Percentiles rank a stretch among this genome's conserved stretches.
Conservation (phyloP, 1,284 basidiomycete genomes). For the Leccinum fuscescens region DNA sequence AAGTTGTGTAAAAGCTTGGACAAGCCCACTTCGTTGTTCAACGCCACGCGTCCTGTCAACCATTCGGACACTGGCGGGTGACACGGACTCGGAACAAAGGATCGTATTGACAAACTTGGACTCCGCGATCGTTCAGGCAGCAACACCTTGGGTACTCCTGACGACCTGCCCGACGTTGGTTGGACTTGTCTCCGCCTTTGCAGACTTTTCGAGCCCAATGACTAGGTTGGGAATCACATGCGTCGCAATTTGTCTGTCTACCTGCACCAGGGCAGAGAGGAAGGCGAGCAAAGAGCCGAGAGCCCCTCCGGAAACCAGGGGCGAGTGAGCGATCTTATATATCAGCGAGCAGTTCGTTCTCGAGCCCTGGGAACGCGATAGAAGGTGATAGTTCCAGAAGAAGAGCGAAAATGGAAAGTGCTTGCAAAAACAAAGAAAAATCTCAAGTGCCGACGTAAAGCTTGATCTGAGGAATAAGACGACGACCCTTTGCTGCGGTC, state of each 20-base stretch:
- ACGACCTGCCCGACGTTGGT: constrained; percentile 81
- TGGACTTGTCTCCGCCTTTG: constrained; percentile 52
- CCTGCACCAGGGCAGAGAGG: constrained; percentile 77
- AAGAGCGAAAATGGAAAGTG: constrained; percentile 68
- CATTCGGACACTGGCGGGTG: constrained; percentile 1
- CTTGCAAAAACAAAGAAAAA: constrained; percentile 75
- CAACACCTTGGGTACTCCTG: constrained; percentile 62
- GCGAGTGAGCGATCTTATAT: constrained; percentile 78
- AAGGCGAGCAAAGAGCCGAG: constrained; percentile 82
- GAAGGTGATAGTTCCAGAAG: constrained; percentile 69
- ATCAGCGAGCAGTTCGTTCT: constrained; percentile 64
- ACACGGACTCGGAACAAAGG: neutral
- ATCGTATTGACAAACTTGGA: constrained; percentile 66
- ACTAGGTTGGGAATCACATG: constrained; percentile 75
- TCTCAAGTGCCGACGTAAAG: constrained; percentile 71
- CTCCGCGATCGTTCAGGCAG: constrained; percentile 77
- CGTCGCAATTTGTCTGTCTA: constrained; percentile 77
- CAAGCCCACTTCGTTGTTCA: constrained; percentile 55
- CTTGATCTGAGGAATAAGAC: constrained; percentile 73
- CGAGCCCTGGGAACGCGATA: constrained; percentile 68
- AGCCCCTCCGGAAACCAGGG: constrained; percentile 68
- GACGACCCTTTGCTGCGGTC: neutral
- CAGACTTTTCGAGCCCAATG: constrained; percentile 55
- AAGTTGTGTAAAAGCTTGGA: constrained; percentile 55
- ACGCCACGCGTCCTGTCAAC: constrained; percentile 41